Base-by-base conservation (phyloP, 768 basidiomycete species). In the Mrakia frigida region DNA sequence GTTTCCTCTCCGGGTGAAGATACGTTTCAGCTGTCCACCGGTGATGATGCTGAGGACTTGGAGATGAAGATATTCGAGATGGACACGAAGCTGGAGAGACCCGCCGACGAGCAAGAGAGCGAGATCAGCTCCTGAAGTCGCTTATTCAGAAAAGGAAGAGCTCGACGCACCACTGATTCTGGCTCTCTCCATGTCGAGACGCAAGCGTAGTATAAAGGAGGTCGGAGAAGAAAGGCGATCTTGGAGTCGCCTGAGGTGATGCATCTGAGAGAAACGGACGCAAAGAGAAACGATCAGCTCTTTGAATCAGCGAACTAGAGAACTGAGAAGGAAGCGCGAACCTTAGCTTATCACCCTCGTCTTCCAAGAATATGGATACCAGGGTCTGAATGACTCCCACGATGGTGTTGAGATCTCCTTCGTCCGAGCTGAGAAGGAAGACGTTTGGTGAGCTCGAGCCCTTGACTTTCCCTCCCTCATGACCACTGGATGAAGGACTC, bases 351-450 rank as follows among this genome's bases (percentile, higher is more conserved):
- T 99, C 97, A 23, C 89, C 88, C 65, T 95, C 92, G 80, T 97
- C 95, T 16, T 77, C 71, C 0, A 77, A 50, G 83, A 96, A 98
- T 71, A 99, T 93, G 23, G 95, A 98, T 59, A 99, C 90, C 1
- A 99, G 86, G 2, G 97, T 95, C 82, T 98, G 96, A 84, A 95
- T 93, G 65, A 98, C 89, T 43, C 93, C 97, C 80, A 96, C 91
- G 25, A 89, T 88, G 10, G 91, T 90, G 16, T 93, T 89, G 73
- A 90, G 75, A 25, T 65, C 37, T 25, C 86, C 84, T 70, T 90
- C 88, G 74, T 87, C 87, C 63, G 85, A 86, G 63, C 86, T 86
- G 65, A 86, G 87, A 80, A 88, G 89, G 74, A 10, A 46, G 69
- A 61, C 33, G 28, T n/a, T 14, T 37, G 56, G n/a, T 56, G 35